Evolutionary conservation across 441 rosid genomes (phyloP).

Genomic region (Metrosideros polymorpha): DNA sequence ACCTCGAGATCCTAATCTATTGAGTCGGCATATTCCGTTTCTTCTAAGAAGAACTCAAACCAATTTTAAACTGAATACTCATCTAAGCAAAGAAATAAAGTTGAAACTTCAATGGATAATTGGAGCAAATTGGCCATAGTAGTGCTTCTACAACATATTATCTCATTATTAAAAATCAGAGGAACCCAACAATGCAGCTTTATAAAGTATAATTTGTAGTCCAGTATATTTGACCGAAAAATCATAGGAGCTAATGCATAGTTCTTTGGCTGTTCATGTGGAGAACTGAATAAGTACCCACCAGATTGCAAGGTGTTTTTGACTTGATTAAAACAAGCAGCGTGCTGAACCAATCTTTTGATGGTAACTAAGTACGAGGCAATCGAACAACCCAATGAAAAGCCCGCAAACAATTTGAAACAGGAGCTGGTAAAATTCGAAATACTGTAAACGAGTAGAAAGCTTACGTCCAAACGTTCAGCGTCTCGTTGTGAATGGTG

Average conservation of each 20-base stretch:
- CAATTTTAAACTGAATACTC: not conserved
- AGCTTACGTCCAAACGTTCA: constrained; percentile 95
- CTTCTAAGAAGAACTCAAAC: not conserved
- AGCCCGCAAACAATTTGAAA: not conserved
- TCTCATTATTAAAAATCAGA: not conserved
- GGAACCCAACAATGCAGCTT: not conserved
- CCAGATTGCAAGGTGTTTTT: not conserved
- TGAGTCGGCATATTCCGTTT: not conserved
- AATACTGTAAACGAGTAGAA: not conserved
- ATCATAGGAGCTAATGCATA: not conserved
- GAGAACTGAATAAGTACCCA: not conserved
- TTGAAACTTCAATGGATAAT: not conserved
- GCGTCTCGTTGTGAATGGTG: constrained; percentile 77
- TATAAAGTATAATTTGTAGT: not conserved
- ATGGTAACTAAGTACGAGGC: not conserved
- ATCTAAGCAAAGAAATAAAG: not conserved
- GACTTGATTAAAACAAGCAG: not conserved
- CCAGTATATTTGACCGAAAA: not conserved
- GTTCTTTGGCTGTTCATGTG: not conserved
- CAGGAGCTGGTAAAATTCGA: not conserved
- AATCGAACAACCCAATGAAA: not conserved
- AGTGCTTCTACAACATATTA: not conserved
- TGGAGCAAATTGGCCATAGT: not conserved
- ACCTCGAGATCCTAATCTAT: not conserved
- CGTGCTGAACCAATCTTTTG: not conserved